These are phyloP conservation scores for Peronosclerospora sorghi DNA, from an alignment of 352 stramenopile genomes.

Conservation along the genomic window DNA sequence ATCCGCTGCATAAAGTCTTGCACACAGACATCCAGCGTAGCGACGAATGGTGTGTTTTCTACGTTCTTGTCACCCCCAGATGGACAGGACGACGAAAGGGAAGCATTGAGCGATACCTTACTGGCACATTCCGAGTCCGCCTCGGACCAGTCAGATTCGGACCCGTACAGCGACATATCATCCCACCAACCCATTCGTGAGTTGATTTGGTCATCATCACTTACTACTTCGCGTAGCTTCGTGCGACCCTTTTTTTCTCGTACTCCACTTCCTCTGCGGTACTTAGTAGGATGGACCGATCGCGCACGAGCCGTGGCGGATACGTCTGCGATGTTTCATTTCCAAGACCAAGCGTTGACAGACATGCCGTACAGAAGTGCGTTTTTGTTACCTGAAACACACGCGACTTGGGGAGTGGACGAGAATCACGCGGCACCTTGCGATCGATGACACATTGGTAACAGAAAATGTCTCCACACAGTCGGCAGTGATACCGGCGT, in stretches of 20 bases:
- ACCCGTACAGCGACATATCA: constrained; percentile 13
- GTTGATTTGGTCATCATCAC: constrained; percentile 3
- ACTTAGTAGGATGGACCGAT: constrained; percentile 5
- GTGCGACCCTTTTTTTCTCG: constrained; percentile 1
- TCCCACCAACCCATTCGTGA: constrained; percentile 17
- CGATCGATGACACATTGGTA: constrained; percentile 50
- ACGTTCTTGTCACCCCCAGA: constrained; percentile 20
- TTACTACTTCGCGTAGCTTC: constrained; percentile 8
- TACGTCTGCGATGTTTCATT: constrained; percentile 6
- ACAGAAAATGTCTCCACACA: constrained; percentile 74
- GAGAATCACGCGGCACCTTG: constrained; percentile 23
- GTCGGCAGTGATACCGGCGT: constrained; percentile 55
- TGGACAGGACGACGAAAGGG: constrained; percentile 23
- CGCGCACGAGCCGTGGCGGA: background rate
- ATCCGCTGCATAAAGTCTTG: too few relatives aligned
- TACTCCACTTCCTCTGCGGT: background rate
- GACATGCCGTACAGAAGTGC: constrained; percentile 50
- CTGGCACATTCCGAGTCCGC: constrained; percentile 27
- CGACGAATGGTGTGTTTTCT: constrained; percentile 31
- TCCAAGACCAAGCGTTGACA: constrained; percentile 22
- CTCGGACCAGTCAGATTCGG: constrained; percentile 31
- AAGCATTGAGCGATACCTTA: constrained; percentile 24
- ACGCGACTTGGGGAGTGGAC: constrained; percentile 16
- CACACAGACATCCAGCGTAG: constrained; percentile 32
- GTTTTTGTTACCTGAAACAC: constrained; percentile 44